These are phyloP conservation scores for Oryza glumipatula DNA, from an alignment of 176 grass and related monocot genomes.

Conservation along the genomic window DNA sequence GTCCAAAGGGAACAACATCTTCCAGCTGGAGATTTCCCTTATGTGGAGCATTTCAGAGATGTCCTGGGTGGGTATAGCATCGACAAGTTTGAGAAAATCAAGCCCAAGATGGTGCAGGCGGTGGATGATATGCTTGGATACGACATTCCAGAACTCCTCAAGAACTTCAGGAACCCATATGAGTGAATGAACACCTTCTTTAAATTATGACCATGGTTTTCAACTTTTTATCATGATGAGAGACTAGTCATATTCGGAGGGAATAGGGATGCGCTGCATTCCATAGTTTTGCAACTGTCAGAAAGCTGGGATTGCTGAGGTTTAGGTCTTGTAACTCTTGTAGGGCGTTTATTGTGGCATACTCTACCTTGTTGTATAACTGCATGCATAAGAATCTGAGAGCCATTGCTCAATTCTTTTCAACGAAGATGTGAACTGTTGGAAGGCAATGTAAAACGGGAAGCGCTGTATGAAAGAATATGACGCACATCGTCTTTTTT, in stretches of 20 bases:
- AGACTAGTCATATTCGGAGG: not conserved
- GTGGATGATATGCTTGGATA: constrained; percentile 97
- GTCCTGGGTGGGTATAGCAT: constrained; percentile 81
- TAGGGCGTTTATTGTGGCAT: not conserved
- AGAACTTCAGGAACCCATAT: constrained; percentile 92
- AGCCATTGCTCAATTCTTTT: not conserved
- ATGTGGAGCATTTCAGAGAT: constrained; percentile 88
- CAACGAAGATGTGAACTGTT: not conserved
- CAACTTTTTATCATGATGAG: constrained; percentile 3
- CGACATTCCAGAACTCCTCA: constrained; percentile 86
- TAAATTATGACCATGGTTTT: constrained; percentile 5
- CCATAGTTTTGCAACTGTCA: not conserved
- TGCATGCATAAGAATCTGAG: not conserved
- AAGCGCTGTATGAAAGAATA: not conserved
- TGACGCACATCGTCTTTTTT: not conserved
- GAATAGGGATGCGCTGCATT: not conserved
- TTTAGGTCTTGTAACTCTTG: not conserved
- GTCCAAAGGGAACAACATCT: constrained; percentile 88
- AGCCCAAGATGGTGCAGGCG: constrained; percentile 88
- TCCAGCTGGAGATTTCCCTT: constrained; percentile 82
- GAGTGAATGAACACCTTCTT: constrained; percentile 44
- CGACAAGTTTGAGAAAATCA: constrained; percentile 95
- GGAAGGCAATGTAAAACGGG: not conserved
- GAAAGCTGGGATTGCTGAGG: not conserved
- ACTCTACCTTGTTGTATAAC: not conserved